phyloP scores from a whole-genome alignment of 148 eudicot genomes.

The Rhododendron williamsianum region DNA sequence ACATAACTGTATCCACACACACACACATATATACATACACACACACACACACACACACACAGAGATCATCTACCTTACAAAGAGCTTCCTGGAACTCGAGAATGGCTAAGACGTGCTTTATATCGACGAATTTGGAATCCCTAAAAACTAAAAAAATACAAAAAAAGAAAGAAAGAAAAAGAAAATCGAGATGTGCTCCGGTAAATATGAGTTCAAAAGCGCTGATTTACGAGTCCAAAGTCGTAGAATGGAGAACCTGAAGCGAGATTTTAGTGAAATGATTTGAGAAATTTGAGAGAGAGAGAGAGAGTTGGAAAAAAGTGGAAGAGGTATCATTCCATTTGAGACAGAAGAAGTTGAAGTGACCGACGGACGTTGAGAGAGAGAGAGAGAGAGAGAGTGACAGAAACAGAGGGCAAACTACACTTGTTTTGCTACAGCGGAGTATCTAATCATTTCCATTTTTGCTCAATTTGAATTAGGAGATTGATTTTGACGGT shows the following conservation, averaged over 20 bases:
- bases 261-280: not conserved
- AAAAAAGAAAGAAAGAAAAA: not conserved
- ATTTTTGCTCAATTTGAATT: no score
- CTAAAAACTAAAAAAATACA: not conserved
- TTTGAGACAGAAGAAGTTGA: not conserved
- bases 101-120: not conserved
- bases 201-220: not conserved
- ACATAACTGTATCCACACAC: not conserved
- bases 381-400: not conserved
- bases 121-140: constrained; percentile 8
- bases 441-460: not conserved
- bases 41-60: no score
- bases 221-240: not conserved
- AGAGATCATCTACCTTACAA: not conserved
- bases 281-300: not conserved
- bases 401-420: not conserved
- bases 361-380: not conserved
- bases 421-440: not conserved
- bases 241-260: not conserved
- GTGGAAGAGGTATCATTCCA: not conserved
- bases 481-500: no score
- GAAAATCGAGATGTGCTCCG: not conserved
- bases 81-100: not conserved
- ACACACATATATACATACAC: no score
- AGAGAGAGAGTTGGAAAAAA: not conserved